Conservation (phyloP, 1,139 yeast species). For the Pichia sp. region DNA sequence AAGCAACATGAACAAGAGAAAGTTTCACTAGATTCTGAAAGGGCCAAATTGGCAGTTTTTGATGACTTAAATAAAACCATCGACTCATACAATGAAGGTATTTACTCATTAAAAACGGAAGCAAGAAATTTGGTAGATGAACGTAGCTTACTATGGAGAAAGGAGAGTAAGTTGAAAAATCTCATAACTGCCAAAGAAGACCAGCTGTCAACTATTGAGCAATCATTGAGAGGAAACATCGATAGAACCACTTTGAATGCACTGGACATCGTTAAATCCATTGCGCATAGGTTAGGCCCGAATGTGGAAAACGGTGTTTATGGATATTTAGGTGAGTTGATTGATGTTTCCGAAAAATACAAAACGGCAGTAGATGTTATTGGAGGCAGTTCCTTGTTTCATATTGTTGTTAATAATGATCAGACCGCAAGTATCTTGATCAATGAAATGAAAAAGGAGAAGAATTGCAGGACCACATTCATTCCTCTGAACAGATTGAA, state of each 20-base stretch:
- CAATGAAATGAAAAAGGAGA: conserved; percentile 65
- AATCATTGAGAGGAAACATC: conserved; percentile 62
- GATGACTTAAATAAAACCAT: conserved; percentile 10
- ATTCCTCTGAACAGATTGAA: conserved; percentile 77
- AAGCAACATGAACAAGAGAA: neutral
- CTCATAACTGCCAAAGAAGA: conserved; percentile 46
- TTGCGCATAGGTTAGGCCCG: conserved; percentile 48
- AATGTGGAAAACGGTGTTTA: conserved; percentile 41
- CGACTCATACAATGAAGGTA: conserved; percentile 15
- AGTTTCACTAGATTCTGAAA: neutral
- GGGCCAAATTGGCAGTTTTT: conserved; percentile 1
- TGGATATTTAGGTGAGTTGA: conserved; percentile 82
- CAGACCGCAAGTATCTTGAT: conserved; percentile 73
- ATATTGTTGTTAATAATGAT: conserved; percentile 84
- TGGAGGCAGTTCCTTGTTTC: conserved; percentile 81
- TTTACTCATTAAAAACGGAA: conserved; percentile 30
- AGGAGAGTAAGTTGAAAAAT: conserved; percentile 57
- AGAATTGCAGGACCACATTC: conserved; percentile 80
- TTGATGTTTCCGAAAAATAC: conserved; percentile 73
- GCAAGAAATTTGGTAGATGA: conserved; percentile 49
- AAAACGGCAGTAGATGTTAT: conserved; percentile 81
- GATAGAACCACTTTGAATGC: conserved; percentile 66
- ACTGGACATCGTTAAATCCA: conserved; percentile 53
- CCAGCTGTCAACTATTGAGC: conserved; percentile 50
- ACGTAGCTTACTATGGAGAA: conserved; percentile 72